Base-by-base conservation (phyloP, 179 eudicot genomes). In the Beta macrorhiza region DNA sequence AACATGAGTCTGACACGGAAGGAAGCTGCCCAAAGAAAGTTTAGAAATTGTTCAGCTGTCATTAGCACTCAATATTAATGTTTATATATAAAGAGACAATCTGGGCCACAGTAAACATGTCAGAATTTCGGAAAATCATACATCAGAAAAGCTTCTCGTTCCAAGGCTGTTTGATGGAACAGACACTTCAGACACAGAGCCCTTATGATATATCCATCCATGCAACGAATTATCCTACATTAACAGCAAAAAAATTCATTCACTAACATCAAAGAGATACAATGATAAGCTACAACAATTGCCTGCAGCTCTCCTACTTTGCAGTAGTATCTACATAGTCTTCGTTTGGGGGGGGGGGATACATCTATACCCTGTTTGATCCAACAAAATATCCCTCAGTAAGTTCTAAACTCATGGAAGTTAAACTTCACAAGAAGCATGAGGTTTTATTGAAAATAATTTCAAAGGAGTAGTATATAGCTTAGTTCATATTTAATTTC, bases 151-250 rank as follows among this genome's bases (percentile, higher is more conserved):
- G 89, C 86, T 86, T 84, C 87, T 89, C 63, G 63, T 89, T 65
- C 89, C 89, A 76, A 91, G 94, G 85, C 83, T 85, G 80, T 86
- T 89, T 9, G 91, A 86, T 69, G 98, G 97, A 77, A 92, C 70
- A 22, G 93, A 85, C 55, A 85, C 91, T 88, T 90, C 87, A 79
- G 78, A 80, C 15, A 97, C 83, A 49, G 87, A 77, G 72, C 88
- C 87, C 82, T 86, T 90, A 79, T 83, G 82, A 79, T 91, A 76
- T 72, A 84, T 87, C 98, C 98, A 97, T 83, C 93, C 85, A 81
- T 84, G 90, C 57, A 90, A 22, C 58, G 95, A 88, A 87, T 91
- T 89, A 67, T 94, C 98, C 98, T 96, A 84, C 65, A 80, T 78
- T 64, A 44, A 78, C 85, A 81, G 68, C 13, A 55, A 53, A 17